Conservation (phyloP, 768 basidiomycete genomes). For the Mycena vulgaris region DNA sequence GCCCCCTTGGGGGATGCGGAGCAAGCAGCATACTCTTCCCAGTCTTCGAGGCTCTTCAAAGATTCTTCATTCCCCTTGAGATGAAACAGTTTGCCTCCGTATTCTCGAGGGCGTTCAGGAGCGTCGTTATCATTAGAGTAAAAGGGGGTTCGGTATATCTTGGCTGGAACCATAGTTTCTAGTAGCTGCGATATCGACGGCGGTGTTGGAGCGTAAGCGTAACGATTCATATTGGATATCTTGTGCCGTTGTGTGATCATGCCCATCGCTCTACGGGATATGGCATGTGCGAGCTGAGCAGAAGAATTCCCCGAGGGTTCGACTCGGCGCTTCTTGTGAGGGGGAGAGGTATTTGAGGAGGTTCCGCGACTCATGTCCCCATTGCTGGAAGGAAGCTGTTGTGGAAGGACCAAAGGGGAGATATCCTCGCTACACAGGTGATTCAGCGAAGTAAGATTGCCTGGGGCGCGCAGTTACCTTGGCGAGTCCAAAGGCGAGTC, state of each 20-base stretch:
- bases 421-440: not conserved
- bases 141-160: slow-evolving; percentile 83
- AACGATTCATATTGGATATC: slow-evolving; percentile 52
- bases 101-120: slow-evolving; percentile 79
- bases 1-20: not conserved
- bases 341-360: slow-evolving; percentile 9
- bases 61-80: slow-evolving; percentile 75
- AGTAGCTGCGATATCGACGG: slow-evolving; percentile 67
- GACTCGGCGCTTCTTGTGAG: slow-evolving; percentile 42
- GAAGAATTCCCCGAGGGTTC: not conserved
- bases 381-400: not conserved
- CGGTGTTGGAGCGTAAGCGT: slow-evolving; percentile 64
- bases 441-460: not conserved
- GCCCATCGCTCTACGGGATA: slow-evolving; percentile 32
- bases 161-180: slow-evolving; percentile 65
- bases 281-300: not conserved
- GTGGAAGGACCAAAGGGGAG: slow-evolving; percentile 19
- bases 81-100: slow-evolving; percentile 82
- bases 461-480: not conserved
- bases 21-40: slow-evolving; percentile 53
- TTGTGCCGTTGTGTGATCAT: slow-evolving; percentile 43
- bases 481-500: slow-evolving; percentile 11
- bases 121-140: slow-evolving; percentile 84
- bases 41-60: slow-evolving; percentile 72
- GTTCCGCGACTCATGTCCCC: not conserved